Base-by-base conservation (phyloP, 2,329 filamentous ascomycete genomes). In the Diaporthe velutina region DNA sequence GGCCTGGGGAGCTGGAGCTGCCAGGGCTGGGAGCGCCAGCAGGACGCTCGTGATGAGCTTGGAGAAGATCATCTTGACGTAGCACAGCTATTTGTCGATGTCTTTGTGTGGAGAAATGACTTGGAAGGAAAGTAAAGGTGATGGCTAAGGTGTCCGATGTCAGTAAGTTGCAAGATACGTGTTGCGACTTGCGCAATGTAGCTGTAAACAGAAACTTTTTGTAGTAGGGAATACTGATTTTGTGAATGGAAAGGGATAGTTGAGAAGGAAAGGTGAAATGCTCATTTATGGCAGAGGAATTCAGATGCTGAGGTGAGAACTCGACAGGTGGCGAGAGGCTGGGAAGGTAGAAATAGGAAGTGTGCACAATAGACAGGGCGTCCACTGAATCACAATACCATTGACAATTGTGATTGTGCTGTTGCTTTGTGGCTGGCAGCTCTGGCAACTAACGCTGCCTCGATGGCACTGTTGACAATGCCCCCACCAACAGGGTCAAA, bases 51-150 rank as follows among this genome's bases (percentile, higher is more conserved):
- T 71, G 17, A 70, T 30, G 68, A 76, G 68, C 71, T 58, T 76
- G 70, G 61, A 64, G 73, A 76, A 76, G 73, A 76, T 74, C 74
- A 76, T 76, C 68, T 74, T 75, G 54, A 42, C 22, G 68, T 76
- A 76, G 74, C 74, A 52, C 74, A 76, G 74, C 74, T 76, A 74
- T 25, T 75, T 66, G 33, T 74, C 28, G 50, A 74, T 74, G 68
- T 76, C 42, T 48, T 48, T 42, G 22, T 58, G 13, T 58, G 66
- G 60, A 40, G 33, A 57, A 42, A 30, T 54, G 45, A 64, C n/a
- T 45, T 66, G 17, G 57, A 72, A 64, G 35, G 70, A 72, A 25
- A 52, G 70, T 71, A 40, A 61, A 42, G 30, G 28, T 71, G 35
- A 28, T 33, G 25, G 42, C 25, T 52, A 22, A 48, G 13, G 45